These are phyloP conservation scores for Malus fusca DNA, from an alignment of 306 rosid genomes.

Conservation along the genomic window DNA sequence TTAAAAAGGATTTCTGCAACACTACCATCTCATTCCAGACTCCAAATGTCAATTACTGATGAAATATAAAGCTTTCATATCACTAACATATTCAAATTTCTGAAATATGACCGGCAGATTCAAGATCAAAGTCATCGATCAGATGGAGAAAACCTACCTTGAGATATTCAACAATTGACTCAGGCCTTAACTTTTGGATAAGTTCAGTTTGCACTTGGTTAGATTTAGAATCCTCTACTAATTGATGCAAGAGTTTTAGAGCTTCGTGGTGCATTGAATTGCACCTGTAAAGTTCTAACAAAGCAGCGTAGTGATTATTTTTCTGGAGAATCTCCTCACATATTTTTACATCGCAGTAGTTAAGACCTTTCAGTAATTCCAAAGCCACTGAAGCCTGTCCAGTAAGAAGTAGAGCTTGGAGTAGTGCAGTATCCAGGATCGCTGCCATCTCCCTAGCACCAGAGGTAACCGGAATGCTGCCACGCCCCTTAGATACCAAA, in stretches of 20 bases:
- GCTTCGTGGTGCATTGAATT: conserved; percentile 93
- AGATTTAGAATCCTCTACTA: conserved; percentile 71
- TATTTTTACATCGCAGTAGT: conserved; percentile 85
- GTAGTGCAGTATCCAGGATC: conserved; percentile 80
- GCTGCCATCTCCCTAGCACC: conserved; percentile 93
- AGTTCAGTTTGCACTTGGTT: conserved; percentile 40
- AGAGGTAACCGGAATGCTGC: conserved; percentile 51
- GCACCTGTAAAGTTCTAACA: conserved; percentile 84
- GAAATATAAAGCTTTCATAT: not conserved
- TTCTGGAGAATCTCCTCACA: conserved; percentile 78
- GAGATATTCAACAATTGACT: conserved; percentile 90
- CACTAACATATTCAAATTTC: not conserved
- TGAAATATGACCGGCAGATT: not conserved
- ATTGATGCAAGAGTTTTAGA: conserved; percentile 72
- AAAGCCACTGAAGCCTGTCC: conserved; percentile 69
- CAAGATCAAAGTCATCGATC: conserved; percentile 5
- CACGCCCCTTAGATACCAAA: conserved; percentile 58
- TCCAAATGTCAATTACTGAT: not conserved
- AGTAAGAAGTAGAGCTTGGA: conserved; percentile 88
- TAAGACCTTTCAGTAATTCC: conserved; percentile 69
- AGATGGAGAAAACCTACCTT: conserved; percentile 47
- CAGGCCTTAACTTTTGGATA: conserved; percentile 68
- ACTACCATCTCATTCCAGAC: not conserved
- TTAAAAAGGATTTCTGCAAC: not conserved
- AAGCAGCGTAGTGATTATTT: conserved; percentile 51